Conservation (phyloP, 2,329 filamentous ascomycete genomes). For the Graphilbum sp. region DNA sequence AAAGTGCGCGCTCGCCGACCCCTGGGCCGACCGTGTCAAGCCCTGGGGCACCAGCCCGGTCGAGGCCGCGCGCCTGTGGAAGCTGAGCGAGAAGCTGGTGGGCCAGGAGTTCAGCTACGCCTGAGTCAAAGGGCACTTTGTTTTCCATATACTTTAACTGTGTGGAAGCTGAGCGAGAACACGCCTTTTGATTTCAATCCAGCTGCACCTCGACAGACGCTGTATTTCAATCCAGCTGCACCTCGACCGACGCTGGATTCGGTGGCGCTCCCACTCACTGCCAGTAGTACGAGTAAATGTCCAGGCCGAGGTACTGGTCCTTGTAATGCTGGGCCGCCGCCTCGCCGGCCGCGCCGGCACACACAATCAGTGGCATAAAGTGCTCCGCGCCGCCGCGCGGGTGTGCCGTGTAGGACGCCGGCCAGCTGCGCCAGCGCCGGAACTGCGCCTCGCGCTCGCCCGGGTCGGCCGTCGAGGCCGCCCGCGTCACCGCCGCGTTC, state of each 20-base stretch:
- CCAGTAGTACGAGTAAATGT: conserved; percentile 42
- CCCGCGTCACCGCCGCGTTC: conserved; percentile 28
- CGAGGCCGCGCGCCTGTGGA: background rate
- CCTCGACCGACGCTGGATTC: too few relatives aligned
- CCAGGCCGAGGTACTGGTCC: conserved; percentile 31
- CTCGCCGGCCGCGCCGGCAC: conserved; percentile 31
- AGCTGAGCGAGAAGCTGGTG: background rate
- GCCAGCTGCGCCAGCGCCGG: conserved; percentile 28
- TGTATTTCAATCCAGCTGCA: too few relatives aligned
- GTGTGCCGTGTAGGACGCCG: conserved; percentile 34
- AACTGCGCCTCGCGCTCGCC: conserved; percentile 23
- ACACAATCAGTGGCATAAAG: conserved; percentile 42
- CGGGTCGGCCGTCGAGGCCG: conserved; percentile 17
- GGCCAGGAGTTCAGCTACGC: background rate
- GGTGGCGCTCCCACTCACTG: conserved; percentile 11
- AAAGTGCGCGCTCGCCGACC: background rate
- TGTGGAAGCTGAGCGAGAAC: too few relatives aligned
- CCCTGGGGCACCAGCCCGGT: background rate
- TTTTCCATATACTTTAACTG: too few relatives aligned
- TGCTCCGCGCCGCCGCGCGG: conserved; percentile 37
- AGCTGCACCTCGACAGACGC: too few relatives aligned
- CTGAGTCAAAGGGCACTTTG: background rate
- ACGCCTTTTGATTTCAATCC: too few relatives aligned
- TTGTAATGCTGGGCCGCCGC: conserved; percentile 24
- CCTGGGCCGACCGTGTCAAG: background rate